phyloP scores from a whole-genome alignment of 352 stramenopile species.

The Phytophthora nicotianae region DNA sequence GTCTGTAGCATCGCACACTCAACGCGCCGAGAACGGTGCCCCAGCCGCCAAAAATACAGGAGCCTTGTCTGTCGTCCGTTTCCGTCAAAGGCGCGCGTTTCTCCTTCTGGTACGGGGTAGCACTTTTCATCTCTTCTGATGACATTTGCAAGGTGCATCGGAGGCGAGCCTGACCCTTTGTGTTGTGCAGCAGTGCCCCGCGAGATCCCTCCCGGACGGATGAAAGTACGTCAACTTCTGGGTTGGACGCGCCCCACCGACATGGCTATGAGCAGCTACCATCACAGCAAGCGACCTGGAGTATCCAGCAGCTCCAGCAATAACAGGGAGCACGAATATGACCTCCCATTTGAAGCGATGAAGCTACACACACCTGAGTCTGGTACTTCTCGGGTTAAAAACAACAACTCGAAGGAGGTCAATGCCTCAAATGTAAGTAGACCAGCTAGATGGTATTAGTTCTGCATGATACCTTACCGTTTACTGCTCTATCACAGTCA shows the following conservation, averaged over 20 bases:
- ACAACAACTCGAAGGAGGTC: conserved; percentile 24
- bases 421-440: conserved; percentile 21
- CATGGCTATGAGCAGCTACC: conserved; percentile 15
- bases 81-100: conserved; percentile 34
- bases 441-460: background rate
- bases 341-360: conserved; percentile 14
- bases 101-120: conserved; percentile 15
- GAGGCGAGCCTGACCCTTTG: conserved; percentile 56
- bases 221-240: conserved; percentile 58
- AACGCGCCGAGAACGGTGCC: conserved; percentile 6
- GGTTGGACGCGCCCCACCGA: conserved; percentile 35
- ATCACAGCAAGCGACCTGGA: conserved; percentile 3
- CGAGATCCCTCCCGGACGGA: conserved; percentile 33
- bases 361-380: conserved; percentile 7
- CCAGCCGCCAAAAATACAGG: conserved; percentile 11
- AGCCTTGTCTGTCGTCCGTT: conserved; percentile 32
- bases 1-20: conserved; percentile 26
- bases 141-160: conserved; percentile 59
- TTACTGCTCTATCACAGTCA: conserved; percentile 10
- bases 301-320: conserved; percentile 21
- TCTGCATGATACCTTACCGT: too few species aligned
- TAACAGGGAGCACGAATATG: conserved; percentile 25
- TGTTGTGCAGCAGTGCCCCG: conserved; percentile 41
- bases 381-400: conserved; percentile 9
- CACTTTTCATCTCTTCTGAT: conserved; percentile 39